Evolutionary conservation across 805 yeast genomes (phyloP).

Genomic region (Suhomyces vadensis): DNA sequence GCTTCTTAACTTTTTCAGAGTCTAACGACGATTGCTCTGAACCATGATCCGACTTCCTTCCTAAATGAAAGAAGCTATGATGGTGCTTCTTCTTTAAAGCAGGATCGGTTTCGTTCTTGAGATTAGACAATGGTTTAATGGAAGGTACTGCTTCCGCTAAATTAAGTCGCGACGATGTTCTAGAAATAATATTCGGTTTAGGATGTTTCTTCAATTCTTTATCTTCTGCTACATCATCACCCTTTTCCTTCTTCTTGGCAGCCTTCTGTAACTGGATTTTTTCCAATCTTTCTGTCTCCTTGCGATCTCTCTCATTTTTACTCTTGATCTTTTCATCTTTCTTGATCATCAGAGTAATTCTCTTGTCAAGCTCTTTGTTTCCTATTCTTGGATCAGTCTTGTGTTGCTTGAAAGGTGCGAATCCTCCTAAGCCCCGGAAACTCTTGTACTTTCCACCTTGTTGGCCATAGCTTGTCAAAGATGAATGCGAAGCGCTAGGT

Average conservation of each 20-base stretch:
- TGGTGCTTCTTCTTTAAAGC: neutral
- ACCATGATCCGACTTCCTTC: constrained; percentile 10
- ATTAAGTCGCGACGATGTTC: neutral
- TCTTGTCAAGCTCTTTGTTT: constrained; percentile 33
- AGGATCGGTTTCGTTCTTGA: neutral
- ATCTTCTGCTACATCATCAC: neutral
- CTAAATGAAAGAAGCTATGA: constrained; percentile 4
- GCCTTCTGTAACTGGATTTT: constrained; percentile 12
- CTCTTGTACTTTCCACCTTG: constrained; percentile 8
- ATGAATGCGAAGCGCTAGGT: constrained; percentile 12
- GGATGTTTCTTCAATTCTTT: neutral
- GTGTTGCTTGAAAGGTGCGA: constrained; percentile 33
- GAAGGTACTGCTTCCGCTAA: neutral
- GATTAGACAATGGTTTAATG: neutral
- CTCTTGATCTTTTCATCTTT: constrained; percentile 29
- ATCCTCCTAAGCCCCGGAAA: constrained; percentile 25
- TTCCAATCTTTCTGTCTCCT: constrained; percentile 25
- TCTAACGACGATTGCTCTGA: constrained; percentile 11
- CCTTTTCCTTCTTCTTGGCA: constrained; percentile 10
- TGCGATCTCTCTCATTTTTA: constrained; percentile 16
- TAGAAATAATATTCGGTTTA: neutral
- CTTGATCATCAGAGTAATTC: constrained; percentile 33
- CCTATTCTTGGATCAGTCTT: constrained; percentile 21
- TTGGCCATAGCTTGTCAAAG: constrained; percentile 5
- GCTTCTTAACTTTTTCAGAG: neutral